A percentile compares a stretch with the other conserved stretches of the same genome.
phyloP scores from a whole-genome alignment of 148 eudicot genomes.

The Polygonum maritimum region DNA sequence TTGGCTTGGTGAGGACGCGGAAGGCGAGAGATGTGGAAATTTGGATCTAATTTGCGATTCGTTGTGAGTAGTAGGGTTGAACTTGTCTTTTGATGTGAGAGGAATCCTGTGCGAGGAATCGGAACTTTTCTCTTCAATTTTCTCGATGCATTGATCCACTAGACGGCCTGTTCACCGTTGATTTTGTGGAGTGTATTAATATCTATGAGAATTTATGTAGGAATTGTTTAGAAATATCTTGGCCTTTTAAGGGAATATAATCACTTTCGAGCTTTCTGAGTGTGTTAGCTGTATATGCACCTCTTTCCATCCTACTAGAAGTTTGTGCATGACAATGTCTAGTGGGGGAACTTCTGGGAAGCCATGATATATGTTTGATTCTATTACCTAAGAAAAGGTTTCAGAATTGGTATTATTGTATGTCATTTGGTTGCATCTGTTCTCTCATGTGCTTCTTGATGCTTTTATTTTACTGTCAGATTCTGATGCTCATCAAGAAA shows the following conservation, averaged over 20 bases:
- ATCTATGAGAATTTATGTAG: background rate
- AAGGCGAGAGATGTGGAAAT: background rate
- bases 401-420: background rate
- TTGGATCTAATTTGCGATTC: background rate
- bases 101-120: conserved; percentile 9
- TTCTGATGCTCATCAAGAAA: conserved; percentile 44
- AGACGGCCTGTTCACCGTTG: conserved; percentile 1
- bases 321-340: conserved; percentile 7
- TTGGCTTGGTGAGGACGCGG: background rate
- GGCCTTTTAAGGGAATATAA: background rate
- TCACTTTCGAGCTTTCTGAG: conserved; percentile 1
- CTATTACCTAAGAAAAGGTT: conserved; percentile 5
- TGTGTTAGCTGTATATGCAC: background rate
- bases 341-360: conserved; percentile 8
- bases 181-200: background rate
- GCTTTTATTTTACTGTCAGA: conserved; percentile 16
- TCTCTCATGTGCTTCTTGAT: conserved; percentile 15
- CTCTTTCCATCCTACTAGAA: background rate
- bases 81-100: background rate
- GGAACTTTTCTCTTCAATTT: background rate
- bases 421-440: background rate
- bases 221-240: background rate
- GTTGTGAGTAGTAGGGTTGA: background rate
- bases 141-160: background rate
- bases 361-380: conserved; percentile 8